Conservation (phyloP, 177 flowering plant species). For the Vitis hybrid region DNA sequence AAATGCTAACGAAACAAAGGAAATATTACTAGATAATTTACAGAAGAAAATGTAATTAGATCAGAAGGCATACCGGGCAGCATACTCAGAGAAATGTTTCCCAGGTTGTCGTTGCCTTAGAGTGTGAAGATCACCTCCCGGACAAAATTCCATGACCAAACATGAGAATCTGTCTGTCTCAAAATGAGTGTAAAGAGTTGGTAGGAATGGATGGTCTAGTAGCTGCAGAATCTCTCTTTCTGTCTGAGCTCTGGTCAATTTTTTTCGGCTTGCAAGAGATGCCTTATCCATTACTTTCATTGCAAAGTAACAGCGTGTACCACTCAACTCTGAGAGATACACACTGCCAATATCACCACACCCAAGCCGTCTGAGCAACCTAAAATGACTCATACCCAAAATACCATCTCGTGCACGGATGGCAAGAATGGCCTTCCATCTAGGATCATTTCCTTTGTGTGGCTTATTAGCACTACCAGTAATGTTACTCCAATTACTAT, state of each 20-base stretch:
- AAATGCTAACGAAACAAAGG: background rate
- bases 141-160: conserved; percentile 82
- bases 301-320: conserved; percentile 70
- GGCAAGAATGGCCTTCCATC: conserved; percentile 81
- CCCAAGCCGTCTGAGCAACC: conserved; percentile 67
- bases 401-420: conserved; percentile 71
- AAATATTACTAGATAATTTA: background rate
- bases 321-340: conserved; percentile 76
- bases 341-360: conserved; percentile 87
- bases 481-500: conserved; percentile 75
- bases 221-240: conserved; percentile 79
- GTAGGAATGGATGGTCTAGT: conserved; percentile 82
- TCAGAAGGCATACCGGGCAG: conserved; percentile 53
- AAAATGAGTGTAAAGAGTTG: conserved; percentile 76
- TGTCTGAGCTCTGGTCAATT: conserved; percentile 77
- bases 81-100: conserved; percentile 76
- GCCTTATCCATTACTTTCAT: conserved; percentile 91
- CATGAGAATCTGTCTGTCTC: conserved; percentile 79
- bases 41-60: background rate
- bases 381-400: conserved; percentile 81
- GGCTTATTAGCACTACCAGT: conserved; percentile 82
- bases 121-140: conserved; percentile 81
- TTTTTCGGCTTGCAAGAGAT: conserved; percentile 72
- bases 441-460: conserved; percentile 82
- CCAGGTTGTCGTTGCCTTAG: conserved; percentile 80